Conservation (phyloP, 306 rosid species). For the Cucurbita maxima region DNA sequence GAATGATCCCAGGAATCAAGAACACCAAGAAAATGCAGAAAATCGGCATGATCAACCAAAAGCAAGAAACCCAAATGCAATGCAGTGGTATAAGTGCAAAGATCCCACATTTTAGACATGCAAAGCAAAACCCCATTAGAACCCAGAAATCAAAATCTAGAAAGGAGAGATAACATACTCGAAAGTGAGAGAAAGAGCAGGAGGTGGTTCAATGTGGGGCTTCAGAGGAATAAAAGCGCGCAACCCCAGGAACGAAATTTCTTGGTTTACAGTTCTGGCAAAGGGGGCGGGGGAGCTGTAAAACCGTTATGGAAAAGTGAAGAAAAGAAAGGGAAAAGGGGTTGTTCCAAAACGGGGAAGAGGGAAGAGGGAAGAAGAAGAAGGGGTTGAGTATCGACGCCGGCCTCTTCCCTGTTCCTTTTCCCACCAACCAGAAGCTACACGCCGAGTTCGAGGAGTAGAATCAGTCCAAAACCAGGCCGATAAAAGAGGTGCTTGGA, state of each 20-base stretch:
- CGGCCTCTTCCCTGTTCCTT: neutral
- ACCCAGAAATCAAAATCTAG: neutral
- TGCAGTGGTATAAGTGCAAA: neutral
- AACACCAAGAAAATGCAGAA: neutral
- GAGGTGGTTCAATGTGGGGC: neutral
- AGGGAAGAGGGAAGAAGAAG: neutral
- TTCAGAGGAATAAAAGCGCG: neutral
- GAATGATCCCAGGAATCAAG: neutral
- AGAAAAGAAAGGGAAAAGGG: neutral
- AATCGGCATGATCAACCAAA: neutral
- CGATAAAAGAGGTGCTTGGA: slow-evolving; percentile 2
- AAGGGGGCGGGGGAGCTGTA: neutral
- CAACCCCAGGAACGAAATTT: neutral
- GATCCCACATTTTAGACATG: slow-evolving; percentile 1
- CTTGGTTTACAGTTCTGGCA: neutral
- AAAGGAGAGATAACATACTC: neutral
- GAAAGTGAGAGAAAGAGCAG: neutral
- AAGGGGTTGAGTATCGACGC: neutral
- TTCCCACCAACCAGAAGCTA: slow-evolving; percentile 1
- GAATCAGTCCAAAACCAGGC: neutral
- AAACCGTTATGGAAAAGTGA: neutral
- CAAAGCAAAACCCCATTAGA: neutral
- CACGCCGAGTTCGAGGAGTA: slow-evolving; percentile 7
- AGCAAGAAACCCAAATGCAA: neutral
- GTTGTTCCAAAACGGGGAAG: neutral